These are phyloP conservation scores for Botryotinia calthae DNA, from an alignment of 2,329 filamentous ascomycete species.

Conservation along the genomic window DNA sequence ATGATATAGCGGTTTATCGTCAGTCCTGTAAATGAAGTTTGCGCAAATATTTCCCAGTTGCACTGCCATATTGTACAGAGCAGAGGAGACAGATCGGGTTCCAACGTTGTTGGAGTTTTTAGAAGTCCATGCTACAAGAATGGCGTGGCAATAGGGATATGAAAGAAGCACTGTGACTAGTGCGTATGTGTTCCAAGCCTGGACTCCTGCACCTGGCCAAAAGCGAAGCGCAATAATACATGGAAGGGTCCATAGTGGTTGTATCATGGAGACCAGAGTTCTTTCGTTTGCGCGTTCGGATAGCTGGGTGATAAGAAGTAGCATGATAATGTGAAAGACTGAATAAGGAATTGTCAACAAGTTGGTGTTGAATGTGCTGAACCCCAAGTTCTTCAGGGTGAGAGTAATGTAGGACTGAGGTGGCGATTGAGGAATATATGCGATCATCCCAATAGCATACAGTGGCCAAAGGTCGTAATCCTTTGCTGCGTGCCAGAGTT, in stretches of 20 bases:
- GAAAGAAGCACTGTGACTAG: slow-evolving; percentile 37
- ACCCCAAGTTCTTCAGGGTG: slow-evolving; percentile 43
- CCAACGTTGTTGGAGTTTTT: slow-evolving; percentile 62
- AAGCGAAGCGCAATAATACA: slow-evolving; percentile 41
- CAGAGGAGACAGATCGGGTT: slow-evolving; percentile 60
- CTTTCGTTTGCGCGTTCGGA: slow-evolving; percentile 44
- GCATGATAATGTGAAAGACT: slow-evolving; percentile 45
- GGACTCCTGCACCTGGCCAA: slow-evolving; percentile 30
- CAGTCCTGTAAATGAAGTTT: slow-evolving; percentile 49
- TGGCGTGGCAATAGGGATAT: slow-evolving; percentile 37
- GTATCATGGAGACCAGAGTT: slow-evolving; percentile 39
- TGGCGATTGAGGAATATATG: slow-evolving; percentile 50
- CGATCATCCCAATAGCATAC: slow-evolving; percentile 47
- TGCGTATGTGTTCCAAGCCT: slow-evolving; percentile 41
- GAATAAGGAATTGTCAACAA: slow-evolving; percentile 47
- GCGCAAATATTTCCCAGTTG: slow-evolving; percentile 45
- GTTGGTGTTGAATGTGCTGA: slow-evolving; percentile 45
- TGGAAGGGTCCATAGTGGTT: slow-evolving; percentile 45
- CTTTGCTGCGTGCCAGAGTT: slow-evolving; percentile 51
- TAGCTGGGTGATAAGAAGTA: slow-evolving; percentile 48
- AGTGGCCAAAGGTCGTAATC: slow-evolving; percentile 62
- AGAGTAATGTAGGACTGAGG: slow-evolving; percentile 53
- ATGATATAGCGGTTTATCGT: slow-evolving; percentile 55
- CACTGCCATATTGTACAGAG: slow-evolving; percentile 53
- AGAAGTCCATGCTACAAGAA: slow-evolving; percentile 44